Conservation (phyloP, 2,329 filamentous ascomycete genomes). For the Paraconiothyrium brasiliense region DNA sequence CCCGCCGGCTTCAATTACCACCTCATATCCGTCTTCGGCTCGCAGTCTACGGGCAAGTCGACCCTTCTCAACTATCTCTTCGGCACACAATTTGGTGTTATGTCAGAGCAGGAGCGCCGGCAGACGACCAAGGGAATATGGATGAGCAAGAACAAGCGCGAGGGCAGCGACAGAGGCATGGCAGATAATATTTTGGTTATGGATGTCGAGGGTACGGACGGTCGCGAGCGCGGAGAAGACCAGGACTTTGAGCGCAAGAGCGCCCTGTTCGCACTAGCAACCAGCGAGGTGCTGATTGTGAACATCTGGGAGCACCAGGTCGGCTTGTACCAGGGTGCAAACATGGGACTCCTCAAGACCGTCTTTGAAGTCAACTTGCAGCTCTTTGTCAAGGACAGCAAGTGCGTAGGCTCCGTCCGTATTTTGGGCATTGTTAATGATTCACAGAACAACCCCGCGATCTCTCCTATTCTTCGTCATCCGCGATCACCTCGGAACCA, state of each 20-base stretch:
- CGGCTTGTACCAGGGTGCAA: conserved; percentile 95
- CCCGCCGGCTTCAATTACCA: conserved; percentile 98
- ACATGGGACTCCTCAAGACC: conserved; percentile 98
- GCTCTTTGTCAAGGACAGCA: conserved; percentile 93
- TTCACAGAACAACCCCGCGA: conserved; percentile 77
- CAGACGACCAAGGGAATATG: conserved; percentile 99
- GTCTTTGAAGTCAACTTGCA: conserved; percentile 99
- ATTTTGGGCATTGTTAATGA: conserved; percentile 29
- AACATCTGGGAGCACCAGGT: conserved; percentile 99
- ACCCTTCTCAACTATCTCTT: conserved; percentile 96
- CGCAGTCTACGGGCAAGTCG: conserved; percentile 97
- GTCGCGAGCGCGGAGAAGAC: conserved; percentile 93
- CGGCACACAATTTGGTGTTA: conserved; percentile 94
- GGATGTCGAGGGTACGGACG: conserved; percentile 98
- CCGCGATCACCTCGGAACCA: conserved; percentile 92
- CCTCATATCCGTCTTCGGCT: conserved; percentile 97
- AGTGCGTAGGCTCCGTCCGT: conserved; percentile 63
- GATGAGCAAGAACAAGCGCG: conserved; percentile 95
- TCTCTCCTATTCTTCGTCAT: conserved; percentile 99
- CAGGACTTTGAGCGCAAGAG: conserved; percentile 99
- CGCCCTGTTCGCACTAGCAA: conserved; percentile 94
- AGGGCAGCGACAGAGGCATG: conserved; percentile 68
- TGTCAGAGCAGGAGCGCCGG: conserved; percentile 91
- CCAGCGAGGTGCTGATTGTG: conserved; percentile 96
- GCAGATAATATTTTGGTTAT: conserved; percentile 98